Evolutionary conservation across 2,329 filamentous ascomycete genomes (phyloP).

Genomic region (Harringtonia aguacate): DNA sequence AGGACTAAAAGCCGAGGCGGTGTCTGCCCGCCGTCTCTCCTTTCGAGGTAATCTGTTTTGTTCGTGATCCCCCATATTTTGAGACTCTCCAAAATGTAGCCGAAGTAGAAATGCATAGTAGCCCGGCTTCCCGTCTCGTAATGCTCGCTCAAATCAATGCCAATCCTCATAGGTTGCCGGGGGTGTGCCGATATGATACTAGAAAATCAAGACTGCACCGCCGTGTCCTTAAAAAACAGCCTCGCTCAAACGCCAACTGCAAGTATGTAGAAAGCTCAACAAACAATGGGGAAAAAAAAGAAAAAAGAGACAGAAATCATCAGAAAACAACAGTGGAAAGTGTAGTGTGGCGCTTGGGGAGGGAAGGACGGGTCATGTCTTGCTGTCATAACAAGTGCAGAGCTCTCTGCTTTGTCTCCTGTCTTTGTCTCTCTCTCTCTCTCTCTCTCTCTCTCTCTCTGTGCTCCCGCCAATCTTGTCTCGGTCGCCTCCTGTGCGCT

Average conservation of each 20-base stretch:
- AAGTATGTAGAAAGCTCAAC: conserved; percentile 8
- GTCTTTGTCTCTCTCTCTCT: neutral
- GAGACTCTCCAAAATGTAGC: neutral
- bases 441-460: conserved; percentile 2
- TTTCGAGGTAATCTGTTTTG: conserved; percentile 1
- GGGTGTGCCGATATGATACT: too few relatives aligned
- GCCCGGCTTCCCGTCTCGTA: conserved; percentile 9
- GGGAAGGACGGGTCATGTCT: neutral
- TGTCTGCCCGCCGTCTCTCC: neutral
- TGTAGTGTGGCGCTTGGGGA: neutral
- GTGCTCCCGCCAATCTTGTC: neutral
- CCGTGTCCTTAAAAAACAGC: neutral
- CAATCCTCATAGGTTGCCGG: too few relatives aligned
- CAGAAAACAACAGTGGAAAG: neutral
- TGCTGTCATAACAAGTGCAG: neutral
- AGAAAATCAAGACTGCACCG: conserved; percentile 12
- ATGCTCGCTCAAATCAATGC: conserved; percentile 12
- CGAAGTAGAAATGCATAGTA: neutral
- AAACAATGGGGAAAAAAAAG: conserved; percentile 2
- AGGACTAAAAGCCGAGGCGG: neutral
- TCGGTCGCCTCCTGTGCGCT: neutral
- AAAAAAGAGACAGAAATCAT: conserved; percentile 1
- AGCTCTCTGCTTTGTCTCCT: neutral
- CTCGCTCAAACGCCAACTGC: neutral
- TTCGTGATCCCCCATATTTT: neutral